Evolutionary conservation across 2,329 filamentous ascomycete species (phyloP), one percentile per base, ranked within the genome.

Genomic region (Pseudocercospora eumusae): DNA sequence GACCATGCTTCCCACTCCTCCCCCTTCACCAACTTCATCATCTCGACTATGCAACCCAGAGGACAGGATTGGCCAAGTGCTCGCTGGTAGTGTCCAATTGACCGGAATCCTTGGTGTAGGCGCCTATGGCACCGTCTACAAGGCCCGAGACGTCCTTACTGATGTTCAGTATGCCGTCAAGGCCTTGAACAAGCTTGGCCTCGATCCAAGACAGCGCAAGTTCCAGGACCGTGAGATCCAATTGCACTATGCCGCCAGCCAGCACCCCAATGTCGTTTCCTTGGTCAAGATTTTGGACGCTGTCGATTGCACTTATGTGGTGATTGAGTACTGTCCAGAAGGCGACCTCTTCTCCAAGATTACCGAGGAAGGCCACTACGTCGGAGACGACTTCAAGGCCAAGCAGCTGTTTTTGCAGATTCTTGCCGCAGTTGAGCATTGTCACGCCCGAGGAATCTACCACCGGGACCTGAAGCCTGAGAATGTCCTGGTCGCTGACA

Each of bases 331-430:
- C 78, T 98, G 93, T 80, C 92, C 92, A 6, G 95, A 98, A 77
- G 95, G 95, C 74, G 95, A 99, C 76, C 80, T 99, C 67, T 99
- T 99, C 80, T 89, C 90, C 76, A 97, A 96, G 80, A 99, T 99
- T 79, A 98, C 95, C 65, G 93, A 98, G 78, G 87, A 90, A 73
- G 91, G 92, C 75, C 91, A 91, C 76, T 99, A 96, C 77, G 88
- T 96, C 71, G 91, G 91, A 79, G 93, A 96, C 81, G 93, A 98
- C 81, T 84, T 86, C 72, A 84, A 96, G 75, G 90, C 90, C 82
- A 92, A 89, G 81, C 86, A 86, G 69, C 89, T 92, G 61, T 98
- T 98, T 77, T 86, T 98, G 66, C 95, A 99, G 79, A 91, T 99
- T 73, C 79, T 99, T 84, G 91, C 97, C 83, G 95, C 95, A 77